Percentiles rank a stretch among this genome's conserved stretches.
Conservation (phyloP, 2,329 filamentous ascomycete species). For the Aspergillus pseudoviridinutans region DNA sequence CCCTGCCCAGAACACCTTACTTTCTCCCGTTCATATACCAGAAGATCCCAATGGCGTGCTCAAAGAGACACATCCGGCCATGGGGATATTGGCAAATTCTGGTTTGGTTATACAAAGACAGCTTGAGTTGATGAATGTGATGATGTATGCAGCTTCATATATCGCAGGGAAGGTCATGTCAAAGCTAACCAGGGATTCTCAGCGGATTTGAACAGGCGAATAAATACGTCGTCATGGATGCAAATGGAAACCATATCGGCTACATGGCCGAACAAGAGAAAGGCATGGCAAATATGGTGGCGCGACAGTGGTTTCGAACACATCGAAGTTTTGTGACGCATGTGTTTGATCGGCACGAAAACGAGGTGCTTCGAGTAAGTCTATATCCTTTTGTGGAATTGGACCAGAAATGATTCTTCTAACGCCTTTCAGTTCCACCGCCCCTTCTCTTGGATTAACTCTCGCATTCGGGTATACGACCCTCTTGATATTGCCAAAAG, state of each 20-base stretch:
- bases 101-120: constrained; percentile 60
- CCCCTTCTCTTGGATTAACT: constrained; percentile 62
- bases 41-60: constrained; percentile 59
- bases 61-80: constrained; percentile 55
- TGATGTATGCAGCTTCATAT: constrained; percentile 42
- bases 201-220: constrained; percentile 64
- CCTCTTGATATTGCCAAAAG: constrained; percentile 38
- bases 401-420: constrained; percentile 2
- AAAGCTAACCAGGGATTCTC: constrained; percentile 2
- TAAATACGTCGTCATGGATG: constrained; percentile 62
- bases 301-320: constrained; percentile 58
- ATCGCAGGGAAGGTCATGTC: neutral
- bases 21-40: constrained; percentile 59
- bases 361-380: constrained; percentile 53
- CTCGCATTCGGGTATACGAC: constrained; percentile 55
- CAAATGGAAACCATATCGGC: constrained; percentile 59
- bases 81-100: constrained; percentile 56
- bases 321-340: constrained; percentile 63
- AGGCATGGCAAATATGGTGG: constrained; percentile 53
- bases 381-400: neutral
- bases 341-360: constrained; percentile 59
- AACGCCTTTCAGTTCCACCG: constrained; percentile 49
- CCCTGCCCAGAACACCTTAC: constrained; percentile 45
- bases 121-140: constrained; percentile 62
- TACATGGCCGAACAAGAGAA: constrained; percentile 63